Evolutionary conservation across 371 early-diverging fungal species (phyloP).

Genomic region (Encephalitozoon cuniculi): DNA sequence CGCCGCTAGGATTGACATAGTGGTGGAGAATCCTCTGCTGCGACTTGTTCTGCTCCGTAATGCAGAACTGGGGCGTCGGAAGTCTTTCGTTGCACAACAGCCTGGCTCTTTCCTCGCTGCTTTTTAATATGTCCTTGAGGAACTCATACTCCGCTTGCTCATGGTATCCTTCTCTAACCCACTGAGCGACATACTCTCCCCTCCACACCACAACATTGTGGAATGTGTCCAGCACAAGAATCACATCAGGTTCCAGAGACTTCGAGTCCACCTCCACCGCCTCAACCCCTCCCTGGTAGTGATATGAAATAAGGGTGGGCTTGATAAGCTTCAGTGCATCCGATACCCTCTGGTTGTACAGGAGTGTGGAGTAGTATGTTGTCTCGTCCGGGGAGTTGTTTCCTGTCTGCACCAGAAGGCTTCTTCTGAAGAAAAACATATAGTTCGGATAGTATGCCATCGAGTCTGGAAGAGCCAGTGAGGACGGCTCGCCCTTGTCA

Average conservation of each 20-base stretch:
- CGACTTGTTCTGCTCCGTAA: slow-evolving; percentile 86
- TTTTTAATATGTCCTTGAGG: slow-evolving; percentile 74
- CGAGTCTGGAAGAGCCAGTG: slow-evolving; percentile 78
- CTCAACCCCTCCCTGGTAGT: slow-evolving; percentile 73
- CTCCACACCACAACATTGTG: slow-evolving; percentile 90
- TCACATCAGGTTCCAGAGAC: slow-evolving; percentile 83
- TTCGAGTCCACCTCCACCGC: slow-evolving; percentile 92
- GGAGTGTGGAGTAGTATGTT: slow-evolving; percentile 73
- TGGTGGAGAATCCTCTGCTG: slow-evolving; percentile 96
- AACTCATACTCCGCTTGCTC: slow-evolving; percentile 78
- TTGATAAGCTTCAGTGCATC: slow-evolving; percentile 90
- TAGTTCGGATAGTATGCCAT: slow-evolving; percentile 97
- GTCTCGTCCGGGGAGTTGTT: slow-evolving; percentile 97
- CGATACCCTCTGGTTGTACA: slow-evolving; percentile 39
- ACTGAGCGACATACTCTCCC: slow-evolving; percentile 76
- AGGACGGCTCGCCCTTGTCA: slow-evolving; percentile 81
- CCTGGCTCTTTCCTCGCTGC: slow-evolving; percentile 74
- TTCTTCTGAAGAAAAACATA: slow-evolving; percentile 94
- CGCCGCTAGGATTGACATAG: slow-evolving; percentile 94
- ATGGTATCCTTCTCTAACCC: slow-evolving; percentile 82
- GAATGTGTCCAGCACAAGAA: slow-evolving; percentile 91
- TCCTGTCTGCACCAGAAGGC: slow-evolving; percentile 93
- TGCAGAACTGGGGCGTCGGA: slow-evolving; percentile 94
- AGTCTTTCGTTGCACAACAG: slow-evolving; percentile 80
- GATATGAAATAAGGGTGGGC: slow-evolving; percentile 84